phyloP scores from a whole-genome alignment of 1,284 basidiomycete genomes.

The Thecaphora thlaspeos region DNA sequence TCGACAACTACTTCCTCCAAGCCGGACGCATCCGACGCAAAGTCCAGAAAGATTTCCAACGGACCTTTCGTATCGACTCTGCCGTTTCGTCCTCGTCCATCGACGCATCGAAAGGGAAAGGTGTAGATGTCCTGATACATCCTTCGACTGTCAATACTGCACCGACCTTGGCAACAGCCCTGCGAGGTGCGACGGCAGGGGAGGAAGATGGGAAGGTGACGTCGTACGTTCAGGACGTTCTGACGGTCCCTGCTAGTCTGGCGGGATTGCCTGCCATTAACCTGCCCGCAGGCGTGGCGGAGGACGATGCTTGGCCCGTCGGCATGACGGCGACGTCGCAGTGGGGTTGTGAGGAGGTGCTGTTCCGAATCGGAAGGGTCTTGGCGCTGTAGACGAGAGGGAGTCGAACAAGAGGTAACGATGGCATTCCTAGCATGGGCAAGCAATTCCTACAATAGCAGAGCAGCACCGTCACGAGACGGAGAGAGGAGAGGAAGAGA shows the following conservation, averaged over 20 bases:
- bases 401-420: too few relatives aligned
- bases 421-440: too few relatives aligned
- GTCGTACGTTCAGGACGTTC: slow-evolving; percentile 81
- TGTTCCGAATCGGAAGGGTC: slow-evolving; percentile 65
- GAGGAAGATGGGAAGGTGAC: slow-evolving; percentile 4
- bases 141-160: slow-evolving; percentile 60
- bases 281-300: slow-evolving; percentile 65
- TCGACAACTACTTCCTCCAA: slow-evolving; percentile 93
- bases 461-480: too few relatives aligned
- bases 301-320: slow-evolving; percentile 68
- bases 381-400: slow-evolving; percentile 60
- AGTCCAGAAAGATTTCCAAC: slow-evolving; percentile 73
- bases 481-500: too few relatives aligned
- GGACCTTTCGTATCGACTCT: slow-evolving; percentile 65
- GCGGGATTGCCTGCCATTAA: slow-evolving; percentile 81
- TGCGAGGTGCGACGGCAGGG: slow-evolving; percentile 1
- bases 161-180: slow-evolving; percentile 23
- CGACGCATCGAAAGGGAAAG: neutral
- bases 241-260: slow-evolving; percentile 87
- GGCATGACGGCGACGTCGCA: slow-evolving; percentile 82
- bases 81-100: slow-evolving; percentile 54
- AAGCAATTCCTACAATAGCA: too few relatives aligned
- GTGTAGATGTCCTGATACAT: slow-evolving; percentile 77
- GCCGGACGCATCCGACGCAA: slow-evolving; percentile 76
- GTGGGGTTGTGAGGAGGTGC: slow-evolving; percentile 78